Conservation (phyloP, 179 eudicot species). For the Spergularia azorica region DNA sequence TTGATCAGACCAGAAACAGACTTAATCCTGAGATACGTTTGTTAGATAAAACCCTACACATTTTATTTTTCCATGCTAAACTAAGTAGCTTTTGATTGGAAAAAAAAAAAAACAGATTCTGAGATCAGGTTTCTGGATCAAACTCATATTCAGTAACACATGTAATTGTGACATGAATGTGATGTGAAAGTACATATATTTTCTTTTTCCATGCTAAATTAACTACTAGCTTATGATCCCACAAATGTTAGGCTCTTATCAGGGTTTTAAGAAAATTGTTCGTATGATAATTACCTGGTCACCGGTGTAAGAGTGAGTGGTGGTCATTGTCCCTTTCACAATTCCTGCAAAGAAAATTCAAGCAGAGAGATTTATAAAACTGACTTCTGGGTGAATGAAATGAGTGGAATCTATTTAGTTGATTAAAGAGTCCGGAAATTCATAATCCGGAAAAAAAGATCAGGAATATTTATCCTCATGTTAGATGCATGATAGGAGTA, state of each 20-base stretch:
- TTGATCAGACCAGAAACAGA: background rate
- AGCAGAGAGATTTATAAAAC: background rate
- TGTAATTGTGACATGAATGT: too few species aligned
- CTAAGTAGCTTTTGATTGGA: too few species aligned
- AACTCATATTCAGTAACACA: too few species aligned
- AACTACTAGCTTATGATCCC: too few species aligned
- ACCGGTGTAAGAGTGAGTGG: slow-evolving; percentile 99
- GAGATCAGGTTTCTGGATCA: too few species aligned
- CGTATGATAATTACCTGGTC: slow-evolving; percentile 62
- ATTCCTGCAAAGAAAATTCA: slow-evolving; percentile 61
- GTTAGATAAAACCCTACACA: background rate
- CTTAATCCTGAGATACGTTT: background rate
- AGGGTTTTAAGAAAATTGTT: background rate
- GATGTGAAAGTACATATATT: too few species aligned
- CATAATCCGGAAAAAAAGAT: too few species aligned
- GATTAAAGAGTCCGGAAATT: background rate
- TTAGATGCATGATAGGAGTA: background rate
- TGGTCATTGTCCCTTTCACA: slow-evolving; percentile 99
- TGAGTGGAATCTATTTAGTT: background rate
- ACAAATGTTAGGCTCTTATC: background rate
- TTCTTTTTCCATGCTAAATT: too few species aligned
- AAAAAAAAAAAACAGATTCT: too few species aligned
- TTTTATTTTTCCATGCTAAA: background rate
- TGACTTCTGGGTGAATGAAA: background rate
- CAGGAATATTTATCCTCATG: background rate